phyloP scores from a whole-genome alignment of 2,329 filamentous ascomycete genomes.

The Fusarium paranaense region DNA sequence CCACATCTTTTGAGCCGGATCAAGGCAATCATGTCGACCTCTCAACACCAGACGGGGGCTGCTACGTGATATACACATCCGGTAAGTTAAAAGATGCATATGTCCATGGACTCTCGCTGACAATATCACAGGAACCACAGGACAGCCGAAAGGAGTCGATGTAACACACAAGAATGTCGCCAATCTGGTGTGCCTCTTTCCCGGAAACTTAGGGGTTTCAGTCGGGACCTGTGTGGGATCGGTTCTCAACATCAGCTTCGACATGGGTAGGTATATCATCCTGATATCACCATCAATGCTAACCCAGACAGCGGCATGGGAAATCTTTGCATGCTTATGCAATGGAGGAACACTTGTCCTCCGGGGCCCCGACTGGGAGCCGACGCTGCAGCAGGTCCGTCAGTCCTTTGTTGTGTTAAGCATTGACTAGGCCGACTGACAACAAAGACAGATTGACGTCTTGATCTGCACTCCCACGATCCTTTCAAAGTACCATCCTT shows the following conservation, averaged over 20 bases:
- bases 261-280: slow-evolving; percentile 64
- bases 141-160: slow-evolving; percentile 69
- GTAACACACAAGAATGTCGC: slow-evolving; percentile 66
- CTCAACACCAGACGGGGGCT: slow-evolving; percentile 52
- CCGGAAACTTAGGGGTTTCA: slow-evolving; percentile 62
- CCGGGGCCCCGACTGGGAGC: slow-evolving; percentile 62
- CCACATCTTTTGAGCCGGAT: background rate
- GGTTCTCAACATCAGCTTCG: slow-evolving; percentile 69
- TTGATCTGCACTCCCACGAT: slow-evolving; percentile 68
- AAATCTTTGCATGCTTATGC: slow-evolving; percentile 67
- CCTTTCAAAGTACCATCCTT: slow-evolving; percentile 60
- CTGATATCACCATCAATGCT: slow-evolving; percentile 10
- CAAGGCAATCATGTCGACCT: slow-evolving; percentile 44
- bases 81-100: slow-evolving; percentile 46
- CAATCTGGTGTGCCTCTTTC: slow-evolving; percentile 63
- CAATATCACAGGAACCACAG: slow-evolving; percentile 59
- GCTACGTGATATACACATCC: slow-evolving; percentile 67
- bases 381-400: slow-evolving; percentile 58
- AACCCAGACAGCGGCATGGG: slow-evolving; percentile 64
- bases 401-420: background rate
- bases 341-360: slow-evolving; percentile 68
- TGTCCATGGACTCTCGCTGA: slow-evolving; percentile 1
- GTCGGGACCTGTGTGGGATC: slow-evolving; percentile 65
- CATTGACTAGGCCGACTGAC: slow-evolving; percentile 4
- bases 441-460: slow-evolving; percentile 57